A percentile compares a stretch with the other conserved stretches of the same genome.
Evolutionary conservation across 306 rosid genomes (phyloP).

Genomic region (Castanea sativa): DNA sequence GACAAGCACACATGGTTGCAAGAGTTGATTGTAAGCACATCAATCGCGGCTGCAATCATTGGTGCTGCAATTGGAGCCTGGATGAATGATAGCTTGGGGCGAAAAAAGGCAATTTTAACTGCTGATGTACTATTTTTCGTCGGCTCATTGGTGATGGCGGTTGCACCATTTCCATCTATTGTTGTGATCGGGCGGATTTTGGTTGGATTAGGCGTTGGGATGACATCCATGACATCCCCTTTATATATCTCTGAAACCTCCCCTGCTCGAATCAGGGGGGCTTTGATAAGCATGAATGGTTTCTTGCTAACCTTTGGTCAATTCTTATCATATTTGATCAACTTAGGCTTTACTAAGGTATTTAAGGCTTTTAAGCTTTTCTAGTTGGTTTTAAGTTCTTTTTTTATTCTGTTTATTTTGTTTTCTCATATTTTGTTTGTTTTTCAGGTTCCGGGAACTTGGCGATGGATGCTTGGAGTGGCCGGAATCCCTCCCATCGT

Average conservation of each 20-base stretch:
- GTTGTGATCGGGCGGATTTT: conserved; percentile 66
- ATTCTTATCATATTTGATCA: conserved; percentile 71
- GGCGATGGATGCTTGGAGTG: conserved; percentile 95
- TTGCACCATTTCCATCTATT: conserved; percentile 65
- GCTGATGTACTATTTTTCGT: conserved; percentile 62
- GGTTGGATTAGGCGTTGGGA: conserved; percentile 89
- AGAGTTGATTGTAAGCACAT: conserved; percentile 89
- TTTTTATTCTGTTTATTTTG: no score
- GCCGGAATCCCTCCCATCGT: conserved; percentile 66
- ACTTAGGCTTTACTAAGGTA: conserved; percentile 76
- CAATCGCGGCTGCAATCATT: conserved; percentile 82
- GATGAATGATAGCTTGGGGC: conserved; percentile 71
- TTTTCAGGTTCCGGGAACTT: conserved; percentile 60
- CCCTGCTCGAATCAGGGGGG: conserved; percentile 83
- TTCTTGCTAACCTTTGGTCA: conserved; percentile 83
- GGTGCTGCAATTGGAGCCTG: conserved; percentile 95
- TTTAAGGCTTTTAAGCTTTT: neutral
- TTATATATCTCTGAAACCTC: conserved; percentile 85
- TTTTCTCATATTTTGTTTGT: neutral
- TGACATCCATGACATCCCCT: conserved; percentile 91
- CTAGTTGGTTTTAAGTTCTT: neutral
- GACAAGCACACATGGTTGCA: conserved; percentile 80
- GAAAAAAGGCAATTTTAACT: conserved; percentile 51
- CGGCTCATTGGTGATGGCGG: conserved; percentile 77
- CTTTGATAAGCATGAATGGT: conserved; percentile 68